Evolutionary conservation across 805 yeast species (phyloP).

Genomic region (Metschnikowia lunata): DNA sequence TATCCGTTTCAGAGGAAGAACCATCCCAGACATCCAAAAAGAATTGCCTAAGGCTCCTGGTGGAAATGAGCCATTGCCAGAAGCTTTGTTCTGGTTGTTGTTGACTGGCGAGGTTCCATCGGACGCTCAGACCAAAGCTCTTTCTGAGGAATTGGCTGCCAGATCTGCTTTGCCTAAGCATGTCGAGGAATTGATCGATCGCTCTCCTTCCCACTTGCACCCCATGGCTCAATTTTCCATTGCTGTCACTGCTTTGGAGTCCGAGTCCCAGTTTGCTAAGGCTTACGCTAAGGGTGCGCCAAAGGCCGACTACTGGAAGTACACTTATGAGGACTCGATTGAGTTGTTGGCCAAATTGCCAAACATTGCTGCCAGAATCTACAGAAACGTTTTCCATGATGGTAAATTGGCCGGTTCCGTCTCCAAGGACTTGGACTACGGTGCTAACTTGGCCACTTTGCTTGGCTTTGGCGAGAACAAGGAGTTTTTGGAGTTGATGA

Average conservation of each 20-base stretch:
- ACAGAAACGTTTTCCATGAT: conserved; percentile 55
- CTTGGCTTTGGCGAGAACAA: conserved; percentile 55
- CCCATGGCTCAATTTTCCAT: conserved; percentile 83
- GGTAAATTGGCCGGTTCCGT: conserved; percentile 53
- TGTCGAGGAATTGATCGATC: conserved; percentile 55
- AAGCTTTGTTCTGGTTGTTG: conserved; percentile 72
- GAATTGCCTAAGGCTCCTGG: conserved; percentile 58
- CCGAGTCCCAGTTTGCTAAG: conserved; percentile 65
- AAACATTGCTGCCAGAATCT: conserved; percentile 67
- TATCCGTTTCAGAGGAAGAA: conserved; percentile 72
- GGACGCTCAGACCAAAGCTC: conserved; percentile 49
- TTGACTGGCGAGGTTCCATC: conserved; percentile 72
- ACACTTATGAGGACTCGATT: conserved; percentile 66
- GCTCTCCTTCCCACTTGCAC: conserved; percentile 64
- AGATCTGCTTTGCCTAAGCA: conserved; percentile 63
- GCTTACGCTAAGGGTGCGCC: conserved; percentile 68
- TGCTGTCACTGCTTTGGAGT: conserved; percentile 69
- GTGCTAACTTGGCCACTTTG: conserved; percentile 62
- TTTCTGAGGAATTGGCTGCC: conserved; percentile 59
- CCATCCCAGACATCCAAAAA: conserved; percentile 68
- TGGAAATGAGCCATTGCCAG: conserved; percentile 64
- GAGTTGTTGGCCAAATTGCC: conserved; percentile 72
- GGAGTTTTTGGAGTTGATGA: conserved; percentile 65
- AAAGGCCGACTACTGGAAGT: conserved; percentile 71
- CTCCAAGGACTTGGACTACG: conserved; percentile 59